Evolutionary conservation across 140 eudicot genomes (phyloP).

Genomic region (Stevia rebaudiana): DNA sequence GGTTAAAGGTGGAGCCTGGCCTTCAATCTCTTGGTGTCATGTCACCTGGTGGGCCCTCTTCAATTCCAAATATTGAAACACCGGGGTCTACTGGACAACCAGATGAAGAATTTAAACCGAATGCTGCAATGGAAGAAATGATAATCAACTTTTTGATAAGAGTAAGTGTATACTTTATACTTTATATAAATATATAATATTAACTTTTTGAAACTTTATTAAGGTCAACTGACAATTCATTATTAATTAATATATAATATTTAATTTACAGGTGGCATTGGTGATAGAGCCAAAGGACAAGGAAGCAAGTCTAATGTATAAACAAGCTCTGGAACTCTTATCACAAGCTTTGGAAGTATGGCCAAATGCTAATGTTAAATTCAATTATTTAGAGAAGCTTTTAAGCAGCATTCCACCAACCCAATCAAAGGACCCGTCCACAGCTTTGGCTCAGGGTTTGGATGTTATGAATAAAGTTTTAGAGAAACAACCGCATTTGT

Average conservation of each 20-base stretch:
- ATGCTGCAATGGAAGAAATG: constrained; percentile 99
- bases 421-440: constrained; percentile 94
- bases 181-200: too few species aligned
- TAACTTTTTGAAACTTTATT: not conserved
- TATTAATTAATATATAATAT: not conserved
- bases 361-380: constrained; percentile 97
- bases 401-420: constrained; percentile 87
- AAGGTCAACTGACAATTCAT: constrained; percentile 10
- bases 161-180: constrained; percentile 43
- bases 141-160: constrained; percentile 93
- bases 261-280: constrained; percentile 63
- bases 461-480: constrained; percentile 98
- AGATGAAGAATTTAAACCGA: constrained; percentile 96
- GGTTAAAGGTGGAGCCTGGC: constrained; percentile 86
- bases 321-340: constrained; percentile 89
- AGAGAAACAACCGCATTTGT: constrained; percentile 96
- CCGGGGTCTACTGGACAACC: constrained; percentile 90
- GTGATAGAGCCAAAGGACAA: constrained; percentile 98
- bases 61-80: constrained; percentile 82
- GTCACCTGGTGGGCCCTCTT: constrained; percentile 94
- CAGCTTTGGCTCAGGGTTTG: constrained; percentile 97
- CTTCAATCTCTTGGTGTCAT: constrained; percentile 83
- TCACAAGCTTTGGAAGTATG: constrained; percentile 98
- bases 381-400: constrained; percentile 94
- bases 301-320: constrained; percentile 93